These are phyloP conservation scores for Excoecaria agallocha DNA, from an alignment of 345 rosid genomes.

Conservation along the genomic window DNA sequence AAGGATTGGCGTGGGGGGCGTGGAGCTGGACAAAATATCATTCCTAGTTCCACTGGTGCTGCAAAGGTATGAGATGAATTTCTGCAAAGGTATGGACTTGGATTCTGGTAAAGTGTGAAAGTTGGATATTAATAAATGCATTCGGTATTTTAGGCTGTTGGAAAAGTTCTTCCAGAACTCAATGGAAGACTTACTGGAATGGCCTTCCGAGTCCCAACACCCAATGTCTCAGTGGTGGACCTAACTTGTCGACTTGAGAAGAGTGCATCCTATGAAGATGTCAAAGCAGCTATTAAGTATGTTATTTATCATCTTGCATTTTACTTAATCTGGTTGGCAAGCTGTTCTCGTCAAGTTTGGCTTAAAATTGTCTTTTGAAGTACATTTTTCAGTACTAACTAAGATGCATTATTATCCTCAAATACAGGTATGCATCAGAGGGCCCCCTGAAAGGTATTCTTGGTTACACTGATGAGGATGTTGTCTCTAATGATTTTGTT, in stretches of 20 bases:
- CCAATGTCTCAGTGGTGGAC: slow-evolving; percentile 97
- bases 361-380: neutral
- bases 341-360: too few relatives aligned
- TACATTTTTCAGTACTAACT: neutral
- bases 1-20: slow-evolving; percentile 99
- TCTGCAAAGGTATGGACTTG: neutral
- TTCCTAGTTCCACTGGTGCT: slow-evolving; percentile 99
- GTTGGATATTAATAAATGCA: neutral
- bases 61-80: slow-evolving; percentile 63
- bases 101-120: neutral
- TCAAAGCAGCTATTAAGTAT: slow-evolving; percentile 91
- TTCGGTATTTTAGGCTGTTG: slow-evolving; percentile 69
- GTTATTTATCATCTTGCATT: neutral
- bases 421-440: slow-evolving; percentile 80
- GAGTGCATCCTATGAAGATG: slow-evolving; percentile 88
- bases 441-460: slow-evolving; percentile 89
- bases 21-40: slow-evolving; percentile 95
- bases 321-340: neutral
- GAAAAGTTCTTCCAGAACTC: slow-evolving; percentile 96
- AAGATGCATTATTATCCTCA: slow-evolving; percentile 2
- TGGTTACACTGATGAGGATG: slow-evolving; percentile 98
- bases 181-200: slow-evolving; percentile 99
- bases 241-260: slow-evolving; percentile 94
- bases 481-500: slow-evolving; percentile 87
- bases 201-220: slow-evolving; percentile 99